phyloP scores from a whole-genome alignment of 768 basidiomycete species.

The Sporobolomyces roseus region DNA sequence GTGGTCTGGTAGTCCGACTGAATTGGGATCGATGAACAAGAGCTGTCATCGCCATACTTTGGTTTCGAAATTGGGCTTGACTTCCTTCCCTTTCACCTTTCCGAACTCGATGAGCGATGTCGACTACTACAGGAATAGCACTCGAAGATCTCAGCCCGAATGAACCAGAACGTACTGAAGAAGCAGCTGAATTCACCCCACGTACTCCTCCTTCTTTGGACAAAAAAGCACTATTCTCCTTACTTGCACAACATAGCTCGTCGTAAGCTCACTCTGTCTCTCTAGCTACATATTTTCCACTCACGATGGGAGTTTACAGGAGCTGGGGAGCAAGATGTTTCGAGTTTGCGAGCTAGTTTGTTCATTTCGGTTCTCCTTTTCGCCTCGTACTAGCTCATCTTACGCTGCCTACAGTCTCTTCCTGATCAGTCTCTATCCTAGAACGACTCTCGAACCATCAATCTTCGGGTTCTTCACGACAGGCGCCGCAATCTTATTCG shows the following conservation, averaged over 20 bases:
- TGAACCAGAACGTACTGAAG: not conserved
- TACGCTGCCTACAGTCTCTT: conserved; percentile 45
- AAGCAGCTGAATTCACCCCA: not conserved
- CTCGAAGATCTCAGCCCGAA: not conserved
- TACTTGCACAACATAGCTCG: conserved; percentile 8
- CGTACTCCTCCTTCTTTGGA: not conserved
- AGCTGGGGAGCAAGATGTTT: conserved; percentile 13
- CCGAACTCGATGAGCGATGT: not conserved
- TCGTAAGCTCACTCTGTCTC: not conserved
- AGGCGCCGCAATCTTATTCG: conserved; percentile 51
- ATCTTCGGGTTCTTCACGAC: conserved; percentile 55
- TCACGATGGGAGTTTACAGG: not conserved
- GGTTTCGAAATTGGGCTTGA: not conserved
- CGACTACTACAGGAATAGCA: not conserved
- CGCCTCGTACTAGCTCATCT: not conserved
- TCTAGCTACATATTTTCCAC: too few relatives aligned
- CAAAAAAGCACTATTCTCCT: not conserved
- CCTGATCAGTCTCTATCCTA: conserved; percentile 52
- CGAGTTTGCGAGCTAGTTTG: conserved; percentile 15
- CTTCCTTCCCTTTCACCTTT: not conserved
- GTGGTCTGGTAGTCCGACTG: too few relatives aligned
- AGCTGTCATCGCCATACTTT: too few relatives aligned
- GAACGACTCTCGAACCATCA: conserved; percentile 55
- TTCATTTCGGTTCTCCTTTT: too few relatives aligned
- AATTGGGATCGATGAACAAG: too few relatives aligned